Base-by-base conservation (phyloP, 208 protist species). In the Leishmania mexicana region DNA sequence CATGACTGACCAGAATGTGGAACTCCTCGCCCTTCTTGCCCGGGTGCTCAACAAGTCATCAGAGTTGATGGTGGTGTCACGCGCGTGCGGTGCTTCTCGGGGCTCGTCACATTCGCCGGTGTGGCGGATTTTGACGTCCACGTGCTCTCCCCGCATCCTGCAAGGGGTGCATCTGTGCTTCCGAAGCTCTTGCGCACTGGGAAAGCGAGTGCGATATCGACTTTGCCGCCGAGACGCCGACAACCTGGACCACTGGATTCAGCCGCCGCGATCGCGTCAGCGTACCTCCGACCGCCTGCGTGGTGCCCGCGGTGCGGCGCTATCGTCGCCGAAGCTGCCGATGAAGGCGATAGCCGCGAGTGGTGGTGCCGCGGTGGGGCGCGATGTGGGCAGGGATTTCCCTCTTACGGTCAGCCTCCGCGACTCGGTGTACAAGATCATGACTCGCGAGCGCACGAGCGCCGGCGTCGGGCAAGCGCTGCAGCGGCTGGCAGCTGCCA, bases 191-290 rank as follows among this genome's bases (percentile, higher is more conserved):
- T 90, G 79, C 71, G 64, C 77, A 1, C 83, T 95, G 15, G 85
- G 90, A 19, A 88, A 81, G 42, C 89, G 90, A 3, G 83, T 95
- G 10, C 84, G 86, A 28, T 53, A 75, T 17, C 75, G 81, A 7
- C 67, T 95, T 58, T 80, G 68, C 35, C 79, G 85, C 28, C 81
- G 83, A 40, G 88, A 93, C 57, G 74, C 67, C 65, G 31, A 83
- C 47, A 80, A 85, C 35, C 74, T 93, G 3, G 81, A 92, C 21
- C 40, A 31, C 75, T 91, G 51, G 71, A 78, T 78, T 64, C 75
- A 13, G 24, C 24, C 24, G 3, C 75, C 75, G 57, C 75, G 57
- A 21, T 62, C 47, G 4, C 53, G 31, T 76, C 73, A 31, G 31
- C 47, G 51, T 10, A 45, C 73, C 31, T 40, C 35, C 35, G n/a